These are phyloP conservation scores for Annulohypoxylon truncatum DNA, from an alignment of 2,329 filamentous ascomycete genomes.

Conservation along the genomic window DNA sequence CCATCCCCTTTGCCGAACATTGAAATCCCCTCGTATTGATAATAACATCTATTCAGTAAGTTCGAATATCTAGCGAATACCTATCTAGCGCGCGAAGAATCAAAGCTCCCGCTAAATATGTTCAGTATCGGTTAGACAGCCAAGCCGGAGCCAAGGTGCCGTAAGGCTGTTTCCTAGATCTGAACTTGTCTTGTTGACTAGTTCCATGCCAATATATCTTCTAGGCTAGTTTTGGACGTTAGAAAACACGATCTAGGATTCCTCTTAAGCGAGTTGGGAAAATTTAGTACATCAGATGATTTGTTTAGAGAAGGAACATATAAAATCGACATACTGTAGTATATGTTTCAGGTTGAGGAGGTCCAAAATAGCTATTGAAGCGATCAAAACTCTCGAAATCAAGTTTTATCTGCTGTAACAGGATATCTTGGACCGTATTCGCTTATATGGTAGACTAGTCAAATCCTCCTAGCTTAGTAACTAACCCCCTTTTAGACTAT, in stretches of 20 bases:
- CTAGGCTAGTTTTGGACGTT: neutral
- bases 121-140: slow-evolving; percentile 5
- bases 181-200: neutral
- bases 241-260: neutral
- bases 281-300: neutral
- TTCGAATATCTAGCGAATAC: no score
- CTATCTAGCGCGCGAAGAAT: neutral
- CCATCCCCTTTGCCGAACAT: no score
- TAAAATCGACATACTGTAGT: neutral
- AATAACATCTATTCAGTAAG: neutral
- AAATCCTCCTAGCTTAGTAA: slow-evolving; percentile 1
- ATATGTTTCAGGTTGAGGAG: neutral
- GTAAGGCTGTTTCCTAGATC: neutral
- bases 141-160: neutral
- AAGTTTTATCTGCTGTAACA: neutral
- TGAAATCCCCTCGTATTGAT: neutral
- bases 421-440: neutral
- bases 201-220: neutral
- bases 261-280: neutral
- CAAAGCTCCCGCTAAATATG: slow-evolving; percentile 4
- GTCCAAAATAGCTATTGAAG: neutral
- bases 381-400: neutral
- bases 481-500: slow-evolving; percentile 12
- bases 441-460: neutral
- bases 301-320: neutral